Evolutionary conservation across 2,329 filamentous ascomycete genomes (phyloP).

Genomic region (Venturia oleaginea): DNA sequence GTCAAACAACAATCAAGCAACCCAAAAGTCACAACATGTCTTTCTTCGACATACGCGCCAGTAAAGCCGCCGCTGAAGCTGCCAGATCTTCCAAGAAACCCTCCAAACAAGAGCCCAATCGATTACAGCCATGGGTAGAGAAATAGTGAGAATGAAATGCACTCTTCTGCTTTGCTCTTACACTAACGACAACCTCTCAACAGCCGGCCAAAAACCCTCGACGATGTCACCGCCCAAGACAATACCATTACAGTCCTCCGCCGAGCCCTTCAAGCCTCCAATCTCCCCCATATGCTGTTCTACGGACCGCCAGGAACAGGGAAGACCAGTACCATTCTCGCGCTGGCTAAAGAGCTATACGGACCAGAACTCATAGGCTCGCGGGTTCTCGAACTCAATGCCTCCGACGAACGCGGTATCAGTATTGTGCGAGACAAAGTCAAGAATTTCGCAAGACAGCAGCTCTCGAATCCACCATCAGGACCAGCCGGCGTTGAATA

Average conservation of each 20-base stretch:
- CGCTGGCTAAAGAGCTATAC: slow-evolving; percentile 93
- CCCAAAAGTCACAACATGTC: slow-evolving; percentile 63
- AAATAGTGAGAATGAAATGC: slow-evolving; percentile 64
- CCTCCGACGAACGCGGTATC: slow-evolving; percentile 96
- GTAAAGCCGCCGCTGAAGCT: slow-evolving; percentile 63
- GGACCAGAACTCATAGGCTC: slow-evolving; percentile 88
- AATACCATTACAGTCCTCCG: slow-evolving; percentile 91
- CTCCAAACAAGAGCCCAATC: slow-evolving; percentile 51
- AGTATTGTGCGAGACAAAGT: slow-evolving; percentile 95
- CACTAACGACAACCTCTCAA: slow-evolving; percentile 10
- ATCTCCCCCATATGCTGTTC: slow-evolving; percentile 99
- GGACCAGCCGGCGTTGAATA: slow-evolving; percentile 53
- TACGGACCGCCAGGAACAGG: slow-evolving; percentile 96
- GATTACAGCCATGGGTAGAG: slow-evolving; percentile 91
- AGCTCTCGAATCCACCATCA: slow-evolving; percentile 71
- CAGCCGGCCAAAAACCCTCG: slow-evolving; percentile 86
- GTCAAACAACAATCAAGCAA: not conserved
- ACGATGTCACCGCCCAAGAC: slow-evolving; percentile 94
- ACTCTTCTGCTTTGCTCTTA: not conserved
- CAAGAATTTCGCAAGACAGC: slow-evolving; percentile 94
- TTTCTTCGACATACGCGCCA: slow-evolving; percentile 93
- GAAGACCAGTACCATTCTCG: slow-evolving; percentile 96
- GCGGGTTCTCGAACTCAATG: slow-evolving; percentile 97
- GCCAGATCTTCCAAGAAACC: slow-evolving; percentile 60
- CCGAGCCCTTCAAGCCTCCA: slow-evolving; percentile 87